Evolutionary conservation across 2,329 filamentous ascomycete genomes (phyloP).

Genomic region (Knufia petricola): DNA sequence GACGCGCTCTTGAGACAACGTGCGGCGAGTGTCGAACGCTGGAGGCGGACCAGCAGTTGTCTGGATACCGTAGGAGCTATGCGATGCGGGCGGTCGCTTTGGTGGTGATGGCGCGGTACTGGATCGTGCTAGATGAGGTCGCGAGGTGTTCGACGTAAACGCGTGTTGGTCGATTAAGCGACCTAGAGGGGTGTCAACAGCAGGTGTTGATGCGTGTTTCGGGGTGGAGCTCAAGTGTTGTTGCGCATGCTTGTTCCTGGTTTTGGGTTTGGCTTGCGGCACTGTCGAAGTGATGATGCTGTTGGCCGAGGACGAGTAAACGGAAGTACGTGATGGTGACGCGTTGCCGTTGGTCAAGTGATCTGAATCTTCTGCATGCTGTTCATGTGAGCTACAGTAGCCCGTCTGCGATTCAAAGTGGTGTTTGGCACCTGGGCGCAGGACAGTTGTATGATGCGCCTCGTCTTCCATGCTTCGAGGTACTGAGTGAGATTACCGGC

Average conservation of each 20-base stretch:
- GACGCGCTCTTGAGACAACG: conserved; percentile 28
- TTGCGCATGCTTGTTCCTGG: conserved; percentile 8
- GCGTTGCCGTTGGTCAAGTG: conserved; percentile 4
- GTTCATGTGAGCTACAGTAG: not conserved
- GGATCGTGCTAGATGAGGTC: not conserved
- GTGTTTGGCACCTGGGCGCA: not conserved
- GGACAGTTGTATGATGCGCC: not conserved
- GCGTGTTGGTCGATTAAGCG: not conserved
- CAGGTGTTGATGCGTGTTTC: not conserved
- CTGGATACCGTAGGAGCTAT: conserved; percentile 42
- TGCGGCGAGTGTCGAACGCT: conserved; percentile 40
- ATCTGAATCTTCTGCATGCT: not conserved
- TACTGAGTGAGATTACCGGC: conserved; percentile 1
- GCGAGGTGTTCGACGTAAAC: not conserved
- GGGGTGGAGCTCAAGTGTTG: conserved; percentile 3
- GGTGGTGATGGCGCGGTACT: conserved; percentile 10
- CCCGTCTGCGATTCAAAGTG: not conserved
- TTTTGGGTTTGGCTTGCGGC: conserved; percentile 3
- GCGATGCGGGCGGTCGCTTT: conserved; percentile 38
- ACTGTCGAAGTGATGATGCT: conserved; percentile 2
- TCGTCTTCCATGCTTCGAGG: conserved; percentile 2
- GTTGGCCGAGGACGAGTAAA: not conserved
- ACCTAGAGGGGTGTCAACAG: not conserved
- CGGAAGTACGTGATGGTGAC: conserved; percentile 3
- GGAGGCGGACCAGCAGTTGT: conserved; percentile 42